These are phyloP conservation scores for Russula vinacea DNA, from an alignment of 768 basidiomycete genomes.

Conservation along the genomic window DNA sequence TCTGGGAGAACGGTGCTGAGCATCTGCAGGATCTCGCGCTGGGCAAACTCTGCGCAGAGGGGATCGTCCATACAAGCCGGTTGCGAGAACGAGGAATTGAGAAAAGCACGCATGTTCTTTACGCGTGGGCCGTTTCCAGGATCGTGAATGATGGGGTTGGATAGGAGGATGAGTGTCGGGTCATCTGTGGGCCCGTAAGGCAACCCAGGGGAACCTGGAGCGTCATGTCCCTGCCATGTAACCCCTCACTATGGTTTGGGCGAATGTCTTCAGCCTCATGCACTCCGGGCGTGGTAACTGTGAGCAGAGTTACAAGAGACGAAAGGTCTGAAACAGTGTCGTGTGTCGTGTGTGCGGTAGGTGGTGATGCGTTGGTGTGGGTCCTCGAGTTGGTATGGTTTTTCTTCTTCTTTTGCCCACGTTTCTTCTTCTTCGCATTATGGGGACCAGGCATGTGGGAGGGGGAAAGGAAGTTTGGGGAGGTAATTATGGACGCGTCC, in stretches of 20 bases:
- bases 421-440: slow-evolving; percentile 50
- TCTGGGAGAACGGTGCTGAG: slow-evolving; percentile 63
- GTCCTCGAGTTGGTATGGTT: slow-evolving; percentile 31
- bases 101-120: slow-evolving; percentile 59
- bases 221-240: not conserved
- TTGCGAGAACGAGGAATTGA: slow-evolving; percentile 64
- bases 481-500: slow-evolving; percentile 6
- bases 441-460: slow-evolving; percentile 58
- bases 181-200: slow-evolving; percentile 20
- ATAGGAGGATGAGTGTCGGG: slow-evolving; percentile 30
- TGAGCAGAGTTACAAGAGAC: slow-evolving; percentile 7
- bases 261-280: slow-evolving; percentile 9
- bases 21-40: slow-evolving; percentile 73
- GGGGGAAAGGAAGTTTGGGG: not conserved
- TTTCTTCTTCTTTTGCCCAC: slow-evolving; percentile 37
- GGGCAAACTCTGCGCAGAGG: slow-evolving; percentile 73
- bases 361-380: slow-evolving; percentile 9
- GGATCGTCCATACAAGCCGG: slow-evolving; percentile 61
- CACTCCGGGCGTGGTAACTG: not conserved
- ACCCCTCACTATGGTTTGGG: not conserved
- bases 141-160: slow-evolving; percentile 63
- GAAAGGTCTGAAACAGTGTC: not conserved
- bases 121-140: slow-evolving; percentile 80
- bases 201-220: not conserved
- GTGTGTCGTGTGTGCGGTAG: not conserved